Percentiles rank a stretch among this genome's conserved stretches.
These are phyloP conservation scores for Chlorella sp. DNA, from an alignment of 139 green algal species.

Conservation along the genomic window DNA sequence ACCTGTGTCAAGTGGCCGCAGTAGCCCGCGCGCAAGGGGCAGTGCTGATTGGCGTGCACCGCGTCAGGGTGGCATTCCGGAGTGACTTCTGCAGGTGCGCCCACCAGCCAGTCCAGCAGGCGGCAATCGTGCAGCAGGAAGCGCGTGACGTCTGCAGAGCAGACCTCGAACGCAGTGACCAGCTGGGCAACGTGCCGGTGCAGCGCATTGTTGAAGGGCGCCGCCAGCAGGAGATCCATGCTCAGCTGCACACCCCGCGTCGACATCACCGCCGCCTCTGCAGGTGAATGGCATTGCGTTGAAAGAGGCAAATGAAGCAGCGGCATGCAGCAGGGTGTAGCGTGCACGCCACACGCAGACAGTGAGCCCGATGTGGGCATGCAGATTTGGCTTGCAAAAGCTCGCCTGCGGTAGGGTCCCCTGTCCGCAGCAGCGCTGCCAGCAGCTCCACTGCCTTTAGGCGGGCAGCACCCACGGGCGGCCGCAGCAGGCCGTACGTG, in stretches of 20 bases:
- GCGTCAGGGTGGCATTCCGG: background rate
- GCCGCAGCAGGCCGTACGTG: slow-evolving; percentile 75
- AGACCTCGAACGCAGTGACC: slow-evolving; percentile 48
- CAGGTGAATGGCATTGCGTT: background rate
- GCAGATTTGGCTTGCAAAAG: background rate
- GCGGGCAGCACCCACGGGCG: slow-evolving; percentile 70
- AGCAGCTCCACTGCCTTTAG: slow-evolving; percentile 84
- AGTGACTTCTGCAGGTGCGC: slow-evolving; percentile 41
- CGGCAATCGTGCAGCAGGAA: slow-evolving; percentile 70
- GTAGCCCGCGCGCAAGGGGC: slow-evolving; percentile 76
- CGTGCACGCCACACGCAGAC: no score
- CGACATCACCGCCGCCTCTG: slow-evolving; percentile 46
- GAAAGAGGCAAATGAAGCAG: background rate
- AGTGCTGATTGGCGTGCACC: background rate
- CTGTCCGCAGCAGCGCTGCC: slow-evolving; percentile 72
- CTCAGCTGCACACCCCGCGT: slow-evolving; percentile 52
- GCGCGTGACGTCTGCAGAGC: slow-evolving; percentile 46
- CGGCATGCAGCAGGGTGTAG: no score
- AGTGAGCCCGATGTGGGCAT: background rate
- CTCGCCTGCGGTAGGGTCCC: slow-evolving; percentile 39
- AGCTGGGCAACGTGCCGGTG: slow-evolving; percentile 75
- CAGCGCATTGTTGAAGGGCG: slow-evolving; percentile 93
- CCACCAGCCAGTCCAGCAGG: slow-evolving; percentile 69
- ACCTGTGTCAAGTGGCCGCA: slow-evolving; percentile 83
- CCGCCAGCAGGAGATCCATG: slow-evolving; percentile 75